These are phyloP conservation scores for Prosopis cineraria DNA, from an alignment of 306 rosid species.

Conservation along the genomic window DNA sequence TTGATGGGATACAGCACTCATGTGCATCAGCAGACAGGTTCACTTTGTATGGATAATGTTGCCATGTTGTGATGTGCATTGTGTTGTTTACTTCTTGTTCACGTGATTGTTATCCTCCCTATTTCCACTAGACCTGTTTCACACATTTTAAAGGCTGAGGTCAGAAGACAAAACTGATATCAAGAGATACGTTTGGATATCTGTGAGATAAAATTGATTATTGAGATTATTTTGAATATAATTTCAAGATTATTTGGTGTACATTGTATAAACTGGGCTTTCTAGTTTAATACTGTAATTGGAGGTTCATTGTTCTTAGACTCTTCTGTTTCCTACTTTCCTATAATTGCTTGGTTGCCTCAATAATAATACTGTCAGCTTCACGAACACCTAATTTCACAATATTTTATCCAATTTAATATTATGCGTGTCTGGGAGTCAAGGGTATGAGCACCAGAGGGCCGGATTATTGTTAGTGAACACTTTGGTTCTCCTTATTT, in stretches of 20 bases:
- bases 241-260: too few relatives aligned
- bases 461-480: background rate
- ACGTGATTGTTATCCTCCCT: background rate
- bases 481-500: background rate
- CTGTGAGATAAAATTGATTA: too few relatives aligned
- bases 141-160: background rate
- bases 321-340: background rate
- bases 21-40: background rate
- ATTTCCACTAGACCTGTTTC: constrained; percentile 13
- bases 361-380: background rate
- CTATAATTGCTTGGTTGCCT: background rate
- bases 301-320: background rate
- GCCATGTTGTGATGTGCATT: background rate
- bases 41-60: background rate
- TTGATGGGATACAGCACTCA: background rate
- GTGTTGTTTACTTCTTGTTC: background rate
- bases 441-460: too few relatives aligned
- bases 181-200: too few relatives aligned
- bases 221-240: too few relatives aligned
- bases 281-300: background rate
- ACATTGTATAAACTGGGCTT: background rate
- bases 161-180: too few relatives aligned
- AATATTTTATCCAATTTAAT: background rate
- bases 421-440: background rate
- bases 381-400: background rate